phyloP scores from a whole-genome alignment of 345 rosid species.

The Brassica juncea region DNA sequence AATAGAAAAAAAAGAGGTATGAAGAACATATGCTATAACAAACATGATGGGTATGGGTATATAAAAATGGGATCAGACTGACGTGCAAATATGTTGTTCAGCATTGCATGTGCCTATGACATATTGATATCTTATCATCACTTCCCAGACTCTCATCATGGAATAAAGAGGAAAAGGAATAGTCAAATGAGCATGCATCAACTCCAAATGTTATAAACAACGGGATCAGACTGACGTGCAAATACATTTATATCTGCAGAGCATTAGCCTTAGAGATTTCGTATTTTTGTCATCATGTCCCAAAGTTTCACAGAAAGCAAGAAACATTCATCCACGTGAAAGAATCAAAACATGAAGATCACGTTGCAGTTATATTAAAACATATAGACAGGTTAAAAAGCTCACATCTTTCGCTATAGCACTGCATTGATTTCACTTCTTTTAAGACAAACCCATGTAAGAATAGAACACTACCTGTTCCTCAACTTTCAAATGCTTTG shows the following conservation, averaged over 20 bases:
- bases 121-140: slow-evolving; percentile 47
- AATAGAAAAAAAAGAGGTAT: neutral
- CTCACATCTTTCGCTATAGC: neutral
- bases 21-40: no score
- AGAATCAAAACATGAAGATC: neutral
- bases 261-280: slow-evolving; percentile 33
- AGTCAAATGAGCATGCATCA: neutral
- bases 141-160: slow-evolving; percentile 37
- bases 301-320: slow-evolving; percentile 15
- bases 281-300: slow-evolving; percentile 43
- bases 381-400: neutral
- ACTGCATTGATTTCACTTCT: neutral
- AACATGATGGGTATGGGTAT: neutral
- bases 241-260: slow-evolving; percentile 42
- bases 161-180: neutral
- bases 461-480: slow-evolving; percentile 64
- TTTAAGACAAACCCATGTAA: neutral
- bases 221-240: slow-evolving; percentile 66
- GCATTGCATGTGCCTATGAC: slow-evolving; percentile 50
- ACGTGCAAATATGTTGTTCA: slow-evolving; percentile 62
- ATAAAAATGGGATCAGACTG: slow-evolving; percentile 55
- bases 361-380: neutral
- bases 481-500: slow-evolving; percentile 87
- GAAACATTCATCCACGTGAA: neutral
- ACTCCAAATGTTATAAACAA: neutral